phyloP scores from a whole-genome alignment of 2,329 filamentous ascomycete species.

The Pleomassaria siparia region DNA sequence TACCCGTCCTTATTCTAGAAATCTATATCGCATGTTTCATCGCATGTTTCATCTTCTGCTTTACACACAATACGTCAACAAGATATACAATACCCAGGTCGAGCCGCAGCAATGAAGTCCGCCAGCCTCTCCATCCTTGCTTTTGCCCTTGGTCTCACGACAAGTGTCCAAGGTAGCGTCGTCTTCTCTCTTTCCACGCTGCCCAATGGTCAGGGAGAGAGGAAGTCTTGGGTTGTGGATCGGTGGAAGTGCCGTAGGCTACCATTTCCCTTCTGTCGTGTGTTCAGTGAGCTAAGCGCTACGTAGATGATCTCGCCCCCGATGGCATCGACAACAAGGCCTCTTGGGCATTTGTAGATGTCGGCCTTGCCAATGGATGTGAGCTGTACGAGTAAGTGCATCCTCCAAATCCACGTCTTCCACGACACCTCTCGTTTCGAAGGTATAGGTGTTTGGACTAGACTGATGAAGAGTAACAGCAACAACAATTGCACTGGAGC shows the following conservation, averaged over 20 bases:
- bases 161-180: slow-evolving; percentile 5
- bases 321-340: slow-evolving; percentile 20
- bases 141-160: not conserved
- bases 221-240: slow-evolving; percentile 18
- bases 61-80: too few relatives aligned
- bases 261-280: not conserved
- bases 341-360: slow-evolving; percentile 24
- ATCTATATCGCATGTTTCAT: too few relatives aligned
- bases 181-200: slow-evolving; percentile 20
- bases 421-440: not conserved
- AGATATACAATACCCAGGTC: too few relatives aligned
- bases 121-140: not conserved
- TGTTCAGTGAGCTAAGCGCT: not conserved
- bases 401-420: not conserved
- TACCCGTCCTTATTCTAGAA: too few relatives aligned
- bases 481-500: slow-evolving; percentile 18
- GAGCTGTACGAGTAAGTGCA: slow-evolving; percentile 22
- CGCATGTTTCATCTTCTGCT: too few relatives aligned
- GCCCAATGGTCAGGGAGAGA: slow-evolving; percentile 13
- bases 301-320: slow-evolving; percentile 13
- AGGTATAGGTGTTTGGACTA: too few relatives aligned
- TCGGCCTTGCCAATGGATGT: slow-evolving; percentile 23
- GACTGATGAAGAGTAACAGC: too few relatives aligned
- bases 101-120: not conserved
- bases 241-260: slow-evolving; percentile 19